Base-by-base conservation (phyloP, 306 rosid species). In the Crotalaria pallida region DNA sequence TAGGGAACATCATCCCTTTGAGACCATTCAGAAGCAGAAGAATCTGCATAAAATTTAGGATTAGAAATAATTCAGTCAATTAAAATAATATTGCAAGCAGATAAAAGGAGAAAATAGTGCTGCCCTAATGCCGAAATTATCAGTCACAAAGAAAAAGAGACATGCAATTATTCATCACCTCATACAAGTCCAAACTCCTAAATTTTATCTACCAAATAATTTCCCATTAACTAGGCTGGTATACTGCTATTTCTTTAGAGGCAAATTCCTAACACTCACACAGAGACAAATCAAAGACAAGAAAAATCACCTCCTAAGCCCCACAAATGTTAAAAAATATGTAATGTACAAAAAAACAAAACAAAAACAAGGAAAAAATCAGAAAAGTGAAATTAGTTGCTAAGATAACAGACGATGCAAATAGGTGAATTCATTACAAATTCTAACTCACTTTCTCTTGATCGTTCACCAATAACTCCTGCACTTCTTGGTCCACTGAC, bases 381-480 rank as follows among this genome's bases (percentile, higher is more conserved):
- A 34, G 41, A 57, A 5, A 65, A 18, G 36, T 65, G 53, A 27
- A 13, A 48, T 2, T 50, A 22, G 26, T 44, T 58, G 9, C 33
- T 11, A 6, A 43, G 21, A 41, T 64, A 45, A 63, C 58, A 55
- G 49, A 26, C 71, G 7, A 48, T 58, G 2, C 62, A 29, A 51
- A 44, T 60, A 36, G 40, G 16, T 29, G n/a, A 69, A 69, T 68
- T 55, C 33, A 40, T 22, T 10, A 34, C 49, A 18, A 31, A 10
- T 44, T 7, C 26, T 29, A 10, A 83, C 94, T 81, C 67, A 88
- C 94, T 88, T 81, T 88, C 94, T 65, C 90, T 76, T 21, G 94
- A 88, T 72, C 90, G 80, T 23, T 88, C 94, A 57, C 94, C 94
- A 62, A 88, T 88, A 61, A 85, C 87, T 48, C 94, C 94, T 1